Evolutionary conservation across 768 basidiomycete genomes (phyloP).

Genomic region (Podaxis carcinomalis): DNA sequence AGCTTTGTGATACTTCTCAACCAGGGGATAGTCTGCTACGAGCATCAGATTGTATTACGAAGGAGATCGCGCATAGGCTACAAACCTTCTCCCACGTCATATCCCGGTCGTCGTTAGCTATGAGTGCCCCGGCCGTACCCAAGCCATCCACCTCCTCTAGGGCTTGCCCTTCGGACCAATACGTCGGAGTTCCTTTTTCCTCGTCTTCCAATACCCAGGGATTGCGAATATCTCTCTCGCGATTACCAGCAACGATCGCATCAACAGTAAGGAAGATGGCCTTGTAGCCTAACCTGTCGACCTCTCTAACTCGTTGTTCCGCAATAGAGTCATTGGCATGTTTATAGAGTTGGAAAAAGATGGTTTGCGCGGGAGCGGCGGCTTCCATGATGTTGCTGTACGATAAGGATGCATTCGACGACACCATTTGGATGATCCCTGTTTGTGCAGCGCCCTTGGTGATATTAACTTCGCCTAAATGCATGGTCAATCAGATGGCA

Average conservation of each 20-base stretch:
- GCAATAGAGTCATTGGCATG: constrained; percentile 64
- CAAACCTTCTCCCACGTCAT: constrained; percentile 75
- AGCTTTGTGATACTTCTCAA: constrained; percentile 62
- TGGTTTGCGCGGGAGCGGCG: constrained; percentile 48
- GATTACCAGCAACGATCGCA: constrained; percentile 76
- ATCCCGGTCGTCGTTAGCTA: constrained; percentile 62
- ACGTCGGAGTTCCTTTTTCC: constrained; percentile 34
- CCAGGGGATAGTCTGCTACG: constrained; percentile 69
- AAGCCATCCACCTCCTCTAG: constrained; percentile 30
- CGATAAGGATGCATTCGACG: constrained; percentile 71
- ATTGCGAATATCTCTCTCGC: constrained; percentile 68
- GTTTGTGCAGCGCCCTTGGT: constrained; percentile 61
- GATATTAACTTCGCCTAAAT: constrained; percentile 77
- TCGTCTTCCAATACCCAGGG: constrained; percentile 54
- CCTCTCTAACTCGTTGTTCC: constrained; percentile 63
- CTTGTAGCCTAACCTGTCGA: constrained; percentile 75
- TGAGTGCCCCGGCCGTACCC: constrained; percentile 66
- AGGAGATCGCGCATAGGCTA: not conserved
- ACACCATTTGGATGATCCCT: constrained; percentile 83
- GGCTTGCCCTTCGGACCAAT: constrained; percentile 29
- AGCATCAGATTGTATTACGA: not conserved
- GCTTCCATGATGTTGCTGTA: constrained; percentile 59
- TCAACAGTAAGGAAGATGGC: constrained; percentile 93
- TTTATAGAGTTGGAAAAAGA: constrained; percentile 89
- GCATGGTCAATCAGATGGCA: not conserved